Evolutionary conservation across 768 basidiomycete species (phyloP).

Genomic region (Leucocoprinus birnbaumii): DNA sequence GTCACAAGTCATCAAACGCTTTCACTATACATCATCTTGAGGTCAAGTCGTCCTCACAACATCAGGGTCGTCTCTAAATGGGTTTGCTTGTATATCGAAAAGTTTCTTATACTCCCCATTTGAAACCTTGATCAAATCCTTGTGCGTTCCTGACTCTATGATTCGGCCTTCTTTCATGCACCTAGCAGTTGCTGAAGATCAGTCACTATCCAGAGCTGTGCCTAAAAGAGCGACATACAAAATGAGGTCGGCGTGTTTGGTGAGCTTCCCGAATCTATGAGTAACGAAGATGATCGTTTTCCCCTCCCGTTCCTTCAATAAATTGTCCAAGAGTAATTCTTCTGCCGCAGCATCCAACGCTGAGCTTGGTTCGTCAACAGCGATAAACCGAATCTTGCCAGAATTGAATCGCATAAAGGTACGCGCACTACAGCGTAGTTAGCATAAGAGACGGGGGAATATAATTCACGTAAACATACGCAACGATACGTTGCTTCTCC

Average conservation of each 20-base stretch:
- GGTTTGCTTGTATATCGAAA: slow-evolving; percentile 35
- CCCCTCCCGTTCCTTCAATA: slow-evolving; percentile 34
- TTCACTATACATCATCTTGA: no score
- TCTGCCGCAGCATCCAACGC: slow-evolving; percentile 56
- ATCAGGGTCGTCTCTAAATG: slow-evolving; percentile 16
- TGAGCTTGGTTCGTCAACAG: slow-evolving; percentile 59
- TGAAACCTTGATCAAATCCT: slow-evolving; percentile 27
- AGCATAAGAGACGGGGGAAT: neutral
- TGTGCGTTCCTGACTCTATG: slow-evolving; percentile 39
- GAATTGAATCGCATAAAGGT: slow-evolving; percentile 41
- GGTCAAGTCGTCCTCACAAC: neutral
- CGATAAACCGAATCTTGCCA: slow-evolving; percentile 41
- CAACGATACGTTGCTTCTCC: slow-evolving; percentile 46
- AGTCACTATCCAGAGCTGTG: neutral
- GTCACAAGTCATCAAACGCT: no score
- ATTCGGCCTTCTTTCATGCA: slow-evolving; percentile 43
- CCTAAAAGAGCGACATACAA: slow-evolving; percentile 33
- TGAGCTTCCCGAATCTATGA: slow-evolving; percentile 51
- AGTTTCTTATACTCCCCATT: slow-evolving; percentile 39
- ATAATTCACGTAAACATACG: slow-evolving; percentile 30
- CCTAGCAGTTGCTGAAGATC: slow-evolving; percentile 18
- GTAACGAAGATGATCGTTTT: slow-evolving; percentile 58
- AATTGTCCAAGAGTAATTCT: slow-evolving; percentile 37
- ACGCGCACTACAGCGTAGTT: slow-evolving; percentile 30
- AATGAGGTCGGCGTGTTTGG: slow-evolving; percentile 46